Base-by-base conservation (phyloP, 106 monocot species). In the Dactylorhiza incarnata region DNA sequence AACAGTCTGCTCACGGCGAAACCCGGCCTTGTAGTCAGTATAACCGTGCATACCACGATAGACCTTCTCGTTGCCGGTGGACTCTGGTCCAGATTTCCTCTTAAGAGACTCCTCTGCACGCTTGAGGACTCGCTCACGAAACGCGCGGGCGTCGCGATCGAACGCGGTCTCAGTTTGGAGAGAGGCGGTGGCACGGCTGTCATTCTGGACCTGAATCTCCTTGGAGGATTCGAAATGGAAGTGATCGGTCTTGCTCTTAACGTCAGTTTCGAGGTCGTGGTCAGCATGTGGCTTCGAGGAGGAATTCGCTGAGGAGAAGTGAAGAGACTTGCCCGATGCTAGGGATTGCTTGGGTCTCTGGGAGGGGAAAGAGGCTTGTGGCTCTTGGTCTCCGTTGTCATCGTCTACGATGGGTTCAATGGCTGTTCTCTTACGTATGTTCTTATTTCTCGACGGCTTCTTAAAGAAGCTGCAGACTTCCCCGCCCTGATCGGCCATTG, bases 1-100 rank as follows among this genome's bases (percentile, higher is more conserved):
- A 19, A 97, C 87, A 22, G 97, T 97, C 26, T 91, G 97, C 76
- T 97, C 97, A 63, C 97, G 43, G 45, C 97, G 79, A 73, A 97
- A 94, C 48, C 97, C 97, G 4, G 97, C 97, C 83, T 91, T 97
- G 84, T 97, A 89, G 73, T 97, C 97, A 23, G 89, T 93, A 83
- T 97, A 97, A 20, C 87, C 89, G 43, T 97, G 85, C n/a, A 94
- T 91, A 3, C 97, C 97, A 48, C 73, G 85, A 80, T 97, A 97
- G 5, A 94, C 53, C 81, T 97, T 91, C 16, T 81, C 88, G 8
- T 78, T 79, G 17, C 77, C 75, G 11, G 56, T 37, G 12, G 56
- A 51, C 5, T 45, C 75, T 62, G 61, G 49, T 15, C 50, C 50
- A 48, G 80, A 43, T 25, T 85, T 76, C 48, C 86, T 79, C 78